Percentiles rank a stretch among this genome's conserved stretches.
These are phyloP conservation scores for Musa itinerans DNA, from an alignment of 176 grass and related monocot species.

Conservation along the genomic window DNA sequence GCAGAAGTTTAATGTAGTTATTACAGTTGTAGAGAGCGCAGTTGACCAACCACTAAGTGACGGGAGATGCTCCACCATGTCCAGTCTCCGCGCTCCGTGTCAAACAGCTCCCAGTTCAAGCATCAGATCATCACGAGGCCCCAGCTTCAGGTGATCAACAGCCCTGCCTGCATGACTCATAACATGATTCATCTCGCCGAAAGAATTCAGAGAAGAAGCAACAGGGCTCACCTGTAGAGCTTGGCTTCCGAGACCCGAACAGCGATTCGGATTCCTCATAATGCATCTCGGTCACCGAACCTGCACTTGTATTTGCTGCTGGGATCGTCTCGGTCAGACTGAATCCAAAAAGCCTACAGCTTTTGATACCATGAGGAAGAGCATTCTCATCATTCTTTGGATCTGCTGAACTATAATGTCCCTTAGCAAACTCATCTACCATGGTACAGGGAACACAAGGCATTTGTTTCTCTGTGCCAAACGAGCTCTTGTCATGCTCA, in stretches of 20 bases:
- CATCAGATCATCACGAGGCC: neutral
- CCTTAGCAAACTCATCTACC: too few species aligned
- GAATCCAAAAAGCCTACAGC: constrained; percentile 66
- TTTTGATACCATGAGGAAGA: constrained; percentile 19
- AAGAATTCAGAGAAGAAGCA: too few species aligned
- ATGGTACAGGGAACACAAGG: too few species aligned
- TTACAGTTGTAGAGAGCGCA: neutral
- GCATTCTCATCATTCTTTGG: neutral
- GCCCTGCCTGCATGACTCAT: neutral
- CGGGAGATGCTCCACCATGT: neutral
- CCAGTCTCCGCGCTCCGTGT: neutral
- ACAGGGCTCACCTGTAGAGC: too few species aligned
- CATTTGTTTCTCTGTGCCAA: too few species aligned
- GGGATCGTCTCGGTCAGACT: constrained; percentile 36
- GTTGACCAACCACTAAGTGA: neutral
- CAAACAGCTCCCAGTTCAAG: neutral
- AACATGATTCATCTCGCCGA: too few species aligned
- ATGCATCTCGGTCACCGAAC: neutral
- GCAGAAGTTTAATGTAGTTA: neutral
- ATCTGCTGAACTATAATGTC: neutral
- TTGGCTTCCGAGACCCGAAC: too few species aligned
- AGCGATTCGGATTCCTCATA: neutral
- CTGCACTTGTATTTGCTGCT: constrained; percentile 21
- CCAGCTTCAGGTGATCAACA: neutral
- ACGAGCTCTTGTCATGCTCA: constrained; percentile 16